These are phyloP conservation scores for Cyclotella atomus DNA, from an alignment of 108 stramenopile genomes.

Conservation along the genomic window DNA sequence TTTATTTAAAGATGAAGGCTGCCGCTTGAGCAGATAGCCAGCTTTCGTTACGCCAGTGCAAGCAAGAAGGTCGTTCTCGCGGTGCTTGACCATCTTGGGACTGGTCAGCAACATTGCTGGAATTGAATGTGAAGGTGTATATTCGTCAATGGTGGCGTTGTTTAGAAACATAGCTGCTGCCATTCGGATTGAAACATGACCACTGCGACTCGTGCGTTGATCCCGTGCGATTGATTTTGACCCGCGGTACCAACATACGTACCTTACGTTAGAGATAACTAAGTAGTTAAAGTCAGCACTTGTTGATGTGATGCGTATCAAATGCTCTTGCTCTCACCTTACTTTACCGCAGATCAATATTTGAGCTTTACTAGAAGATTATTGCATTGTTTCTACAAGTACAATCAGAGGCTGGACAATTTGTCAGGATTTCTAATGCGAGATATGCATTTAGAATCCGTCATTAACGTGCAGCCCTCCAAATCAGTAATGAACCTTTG, in stretches of 20 bases:
- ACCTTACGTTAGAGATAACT: no score
- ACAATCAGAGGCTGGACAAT: neutral
- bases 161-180: no score
- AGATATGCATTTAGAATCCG: conserved; percentile 24
- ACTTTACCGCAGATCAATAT: no score
- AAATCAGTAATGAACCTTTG: neutral
- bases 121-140: neutral
- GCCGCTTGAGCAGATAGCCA: conserved; percentile 40
- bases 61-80: conserved; percentile 21
- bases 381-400: neutral
- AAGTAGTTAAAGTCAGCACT: no score
- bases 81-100: conserved; percentile 6
- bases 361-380: neutral
- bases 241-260: no score
- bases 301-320: no score
- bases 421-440: conserved; percentile 8
- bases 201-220: no score
- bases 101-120: neutral
- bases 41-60: conserved; percentile 41
- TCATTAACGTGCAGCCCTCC: conserved; percentile 29
- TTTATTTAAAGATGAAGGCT: conserved; percentile 9
- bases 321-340: no score
- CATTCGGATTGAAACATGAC: no score
- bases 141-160: no score
- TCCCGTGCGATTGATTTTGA: no score